Evolutionary conservation across 306 rosid species (phyloP), one percentile per base, ranked within the genome.

Genomic region (Betula pendula): DNA sequence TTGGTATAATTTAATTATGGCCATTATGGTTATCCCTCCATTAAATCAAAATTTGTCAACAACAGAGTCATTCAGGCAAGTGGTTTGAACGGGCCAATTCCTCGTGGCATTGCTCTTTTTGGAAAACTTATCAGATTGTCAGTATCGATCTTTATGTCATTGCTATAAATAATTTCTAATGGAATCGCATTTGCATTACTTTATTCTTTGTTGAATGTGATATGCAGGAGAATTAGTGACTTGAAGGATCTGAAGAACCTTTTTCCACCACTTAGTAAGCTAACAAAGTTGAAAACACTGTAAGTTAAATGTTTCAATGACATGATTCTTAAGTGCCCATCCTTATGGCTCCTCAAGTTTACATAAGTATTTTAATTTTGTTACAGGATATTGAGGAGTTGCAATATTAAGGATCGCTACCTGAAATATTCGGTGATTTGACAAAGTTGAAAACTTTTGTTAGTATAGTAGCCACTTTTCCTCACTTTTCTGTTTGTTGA

Each of bases 1-100:
- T 60, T 29, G 2, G 4, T 13, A 2, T 47, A 44, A 24, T 73
- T 50, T 74, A 15, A 33, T 59, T 70, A 33, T 35, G 12, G 29
- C 7, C 10, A 33, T 51, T 4, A 24, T 69, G 17, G 69, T 72
- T 65, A 58, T 78, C 27, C 24, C 74, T 72, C 13, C 13, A 50
- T 65, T 50, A 31, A 55, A 13, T 59, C 53, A 27, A 3, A 75
- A 70, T 74, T 75, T 47, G 33, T 40, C 49, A 75, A 71, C 85
- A 89, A 74, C 87, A 89, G 98, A 16, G 72, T n/a, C 8, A 87
- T 91, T 72, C 87, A 87, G 71, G 98, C 88, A 22, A 88, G 93
- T 79, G 97, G 98, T 68, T 79, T 93, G 75, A 88, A 81, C 31
- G 97, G 98, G 52, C 93, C 96, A 59, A 87, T 91, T 87, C 97